Evolutionary conservation across 2,329 filamentous ascomycete species (phyloP).

Genomic region (Cadophora gregata): DNA sequence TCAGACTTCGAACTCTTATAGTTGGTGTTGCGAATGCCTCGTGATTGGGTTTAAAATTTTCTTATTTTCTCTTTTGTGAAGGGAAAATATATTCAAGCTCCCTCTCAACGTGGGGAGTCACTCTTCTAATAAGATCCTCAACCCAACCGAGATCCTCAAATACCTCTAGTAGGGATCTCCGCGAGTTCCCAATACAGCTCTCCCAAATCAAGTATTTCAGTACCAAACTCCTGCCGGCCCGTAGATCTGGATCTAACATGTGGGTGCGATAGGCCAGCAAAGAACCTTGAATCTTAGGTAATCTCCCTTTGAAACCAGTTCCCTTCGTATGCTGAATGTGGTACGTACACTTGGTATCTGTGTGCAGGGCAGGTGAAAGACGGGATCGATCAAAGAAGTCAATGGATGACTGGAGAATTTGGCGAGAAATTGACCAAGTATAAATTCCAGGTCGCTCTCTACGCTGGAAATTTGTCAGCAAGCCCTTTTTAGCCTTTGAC

Average conservation of each 20-base stretch:
- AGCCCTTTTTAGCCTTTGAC: no score
- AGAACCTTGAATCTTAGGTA: background rate
- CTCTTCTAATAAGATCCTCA: background rate
- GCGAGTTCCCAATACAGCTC: background rate
- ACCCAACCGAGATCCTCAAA: background rate
- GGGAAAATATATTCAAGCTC: background rate
- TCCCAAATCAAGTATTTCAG: slow-evolving; percentile 5
- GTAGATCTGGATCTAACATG: slow-evolving; percentile 1
- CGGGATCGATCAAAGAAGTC: no score
- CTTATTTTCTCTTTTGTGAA: background rate
- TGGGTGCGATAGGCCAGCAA: background rate
- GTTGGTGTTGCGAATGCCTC: no score
- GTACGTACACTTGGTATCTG: background rate
- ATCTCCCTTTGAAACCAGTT: no score
- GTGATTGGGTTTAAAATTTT: no score
- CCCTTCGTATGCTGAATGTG: no score
- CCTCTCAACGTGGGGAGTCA: background rate
- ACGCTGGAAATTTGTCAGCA: slow-evolving; percentile 4
- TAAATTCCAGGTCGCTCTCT: background rate
- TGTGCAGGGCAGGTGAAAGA: background rate
- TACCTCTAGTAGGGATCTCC: background rate
- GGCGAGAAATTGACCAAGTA: no score
- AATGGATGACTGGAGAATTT: no score
- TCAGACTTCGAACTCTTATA: no score
- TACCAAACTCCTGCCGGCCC: background rate